Evolutionary conservation across 2,329 filamentous ascomycete species (phyloP).

Genomic region (Hyphodiscus sp.): DNA sequence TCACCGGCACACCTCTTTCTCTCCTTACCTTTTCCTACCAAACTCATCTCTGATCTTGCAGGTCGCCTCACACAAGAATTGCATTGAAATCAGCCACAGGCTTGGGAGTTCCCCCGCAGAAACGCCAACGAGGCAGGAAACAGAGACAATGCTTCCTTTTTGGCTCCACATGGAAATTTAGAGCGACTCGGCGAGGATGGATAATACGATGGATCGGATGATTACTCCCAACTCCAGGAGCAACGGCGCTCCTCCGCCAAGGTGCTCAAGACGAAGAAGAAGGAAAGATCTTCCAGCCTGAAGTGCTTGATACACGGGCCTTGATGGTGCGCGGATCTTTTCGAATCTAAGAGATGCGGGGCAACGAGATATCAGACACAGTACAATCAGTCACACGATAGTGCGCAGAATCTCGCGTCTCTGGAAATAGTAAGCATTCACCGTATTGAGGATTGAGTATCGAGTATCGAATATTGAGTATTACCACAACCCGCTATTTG

Average conservation of each 20-base stretch:
- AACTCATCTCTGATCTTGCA: background rate
- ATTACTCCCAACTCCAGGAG: background rate
- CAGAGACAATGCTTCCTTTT: background rate
- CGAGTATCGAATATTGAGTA: too few species aligned
- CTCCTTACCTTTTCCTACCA: background rate
- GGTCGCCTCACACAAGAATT: background rate
- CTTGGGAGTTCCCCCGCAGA: background rate
- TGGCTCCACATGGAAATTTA: background rate
- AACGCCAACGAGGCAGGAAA: background rate
- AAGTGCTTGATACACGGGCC: background rate
- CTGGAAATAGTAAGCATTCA: background rate
- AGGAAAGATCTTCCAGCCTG: background rate
- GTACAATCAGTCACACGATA: background rate
- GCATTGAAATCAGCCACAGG: background rate
- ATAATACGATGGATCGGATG: background rate
- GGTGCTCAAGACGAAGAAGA: background rate
- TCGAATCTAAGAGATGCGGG: background rate
- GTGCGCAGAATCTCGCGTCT: background rate
- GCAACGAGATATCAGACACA: background rate
- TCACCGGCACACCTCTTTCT: background rate
- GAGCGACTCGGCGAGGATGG: background rate
- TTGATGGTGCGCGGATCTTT: background rate
- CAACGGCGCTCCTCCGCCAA: background rate
- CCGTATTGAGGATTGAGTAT: background rate
- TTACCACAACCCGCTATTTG: background rate